Evolutionary conservation across 768 basidiomycete genomes (phyloP).

Genomic region (Grammothele lineata): DNA sequence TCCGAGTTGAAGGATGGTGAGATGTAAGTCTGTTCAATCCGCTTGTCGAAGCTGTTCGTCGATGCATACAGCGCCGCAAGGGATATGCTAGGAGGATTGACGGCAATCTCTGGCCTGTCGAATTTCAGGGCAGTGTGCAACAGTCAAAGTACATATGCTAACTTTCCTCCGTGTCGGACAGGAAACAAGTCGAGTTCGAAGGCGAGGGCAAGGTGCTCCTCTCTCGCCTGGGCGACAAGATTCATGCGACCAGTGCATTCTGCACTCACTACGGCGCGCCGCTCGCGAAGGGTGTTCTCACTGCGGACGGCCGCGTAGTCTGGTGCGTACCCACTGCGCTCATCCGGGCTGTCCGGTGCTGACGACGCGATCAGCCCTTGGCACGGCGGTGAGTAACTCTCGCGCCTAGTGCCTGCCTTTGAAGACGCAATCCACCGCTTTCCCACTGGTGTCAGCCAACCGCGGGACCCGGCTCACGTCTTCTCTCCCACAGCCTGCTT

Average conservation of each 20-base stretch:
- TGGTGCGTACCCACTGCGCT: constrained; percentile 45
- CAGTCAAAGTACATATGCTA: too few relatives aligned
- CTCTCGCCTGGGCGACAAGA: constrained; percentile 67
- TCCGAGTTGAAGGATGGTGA: constrained; percentile 50
- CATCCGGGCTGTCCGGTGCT: not conserved
- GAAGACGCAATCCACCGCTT: too few relatives aligned
- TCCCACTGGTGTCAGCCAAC: not conserved
- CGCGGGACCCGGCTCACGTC: not conserved
- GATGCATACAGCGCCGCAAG: too few relatives aligned
- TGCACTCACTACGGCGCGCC: constrained; percentile 95
- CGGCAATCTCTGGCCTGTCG: too few relatives aligned
- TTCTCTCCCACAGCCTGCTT: constrained; percentile 62
- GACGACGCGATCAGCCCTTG: constrained; percentile 51
- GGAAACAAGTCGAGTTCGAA: constrained; percentile 82
- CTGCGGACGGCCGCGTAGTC: constrained; percentile 72
- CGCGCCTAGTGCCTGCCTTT: not conserved
- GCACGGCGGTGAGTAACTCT: constrained; percentile 65
- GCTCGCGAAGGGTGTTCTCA: constrained; percentile 75
- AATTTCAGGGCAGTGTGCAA: too few relatives aligned
- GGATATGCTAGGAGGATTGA: too few relatives aligned
- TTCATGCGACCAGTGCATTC: constrained; percentile 76
- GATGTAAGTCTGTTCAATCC: constrained; percentile 35
- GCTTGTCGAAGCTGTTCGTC: not conserved
- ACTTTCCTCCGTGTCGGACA: constrained; percentile 22
- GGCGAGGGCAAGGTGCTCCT: constrained; percentile 72